Conservation (phyloP, 306 rosid genomes). For the Ammopiptanthus mongolicus region DNA sequence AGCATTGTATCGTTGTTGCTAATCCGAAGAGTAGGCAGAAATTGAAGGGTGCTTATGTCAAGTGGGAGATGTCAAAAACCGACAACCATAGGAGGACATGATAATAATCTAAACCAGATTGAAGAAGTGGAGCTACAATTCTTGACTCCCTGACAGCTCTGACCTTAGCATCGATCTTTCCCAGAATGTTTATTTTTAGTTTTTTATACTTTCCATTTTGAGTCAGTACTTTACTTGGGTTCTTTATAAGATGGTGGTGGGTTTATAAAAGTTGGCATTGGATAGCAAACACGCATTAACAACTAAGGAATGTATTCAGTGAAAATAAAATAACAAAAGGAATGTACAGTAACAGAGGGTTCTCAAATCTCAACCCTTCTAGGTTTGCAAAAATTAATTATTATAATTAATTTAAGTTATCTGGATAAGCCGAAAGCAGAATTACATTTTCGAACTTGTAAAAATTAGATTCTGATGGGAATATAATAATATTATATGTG, state of each 20-base stretch:
- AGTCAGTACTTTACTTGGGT: not conserved
- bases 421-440: not conserved
- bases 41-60: not conserved
- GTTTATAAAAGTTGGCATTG: slow-evolving; percentile 14
- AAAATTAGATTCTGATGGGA: not conserved
- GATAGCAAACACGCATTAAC: slow-evolving; percentile 7
- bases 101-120: not conserved
- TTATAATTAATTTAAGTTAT: not conserved
- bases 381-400: not conserved
- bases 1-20: no score
- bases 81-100: slow-evolving; percentile 10
- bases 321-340: slow-evolving; percentile 8
- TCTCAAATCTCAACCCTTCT: not conserved
- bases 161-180: not conserved
- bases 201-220: slow-evolving; percentile 4
- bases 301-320: slow-evolving; percentile 1
- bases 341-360: not conserved
- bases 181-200: not conserved
- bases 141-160: slow-evolving; percentile 1
- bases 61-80: slow-evolving; percentile 7
- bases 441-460: not conserved
- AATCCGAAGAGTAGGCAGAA: no score
- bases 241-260: not conserved
- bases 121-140: not conserved
- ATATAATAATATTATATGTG: not conserved